These are phyloP conservation scores for Poa annua DNA, from an alignment of 176 grass and related monocot genomes.

Conservation along the genomic window DNA sequence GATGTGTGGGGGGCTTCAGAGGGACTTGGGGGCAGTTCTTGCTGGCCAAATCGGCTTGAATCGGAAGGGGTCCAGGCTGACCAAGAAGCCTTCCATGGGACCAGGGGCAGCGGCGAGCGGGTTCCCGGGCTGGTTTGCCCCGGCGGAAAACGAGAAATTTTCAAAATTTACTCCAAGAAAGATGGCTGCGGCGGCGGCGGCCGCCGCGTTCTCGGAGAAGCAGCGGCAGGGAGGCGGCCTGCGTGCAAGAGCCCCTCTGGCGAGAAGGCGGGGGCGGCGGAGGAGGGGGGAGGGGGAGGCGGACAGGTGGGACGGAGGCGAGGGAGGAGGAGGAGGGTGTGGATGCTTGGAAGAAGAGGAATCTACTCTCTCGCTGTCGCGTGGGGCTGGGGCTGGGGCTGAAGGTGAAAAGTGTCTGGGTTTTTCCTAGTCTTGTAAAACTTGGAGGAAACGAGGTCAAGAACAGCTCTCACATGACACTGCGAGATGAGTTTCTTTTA, in stretches of 20 bases:
- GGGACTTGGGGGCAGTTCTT: slow-evolving; percentile 37
- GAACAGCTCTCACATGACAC: not conserved
- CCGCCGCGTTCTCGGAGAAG: not conserved
- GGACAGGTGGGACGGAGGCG: slow-evolving; percentile 37
- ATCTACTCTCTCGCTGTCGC: too few species aligned
- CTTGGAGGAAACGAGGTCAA: not conserved
- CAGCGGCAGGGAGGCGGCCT: slow-evolving; percentile 9
- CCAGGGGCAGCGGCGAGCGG: slow-evolving; percentile 20
- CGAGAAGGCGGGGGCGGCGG: slow-evolving; percentile 3
- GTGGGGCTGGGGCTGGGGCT: too few species aligned
- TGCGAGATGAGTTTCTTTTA: too few species aligned
- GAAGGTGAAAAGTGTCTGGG: not conserved
- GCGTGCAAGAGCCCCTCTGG: slow-evolving; percentile 11
- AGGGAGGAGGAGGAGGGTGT: not conserved
- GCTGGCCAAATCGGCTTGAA: slow-evolving; percentile 66
- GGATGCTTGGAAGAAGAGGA: slow-evolving; percentile 29
- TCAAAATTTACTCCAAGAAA: slow-evolving; percentile 13
- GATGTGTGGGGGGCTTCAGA: slow-evolving; percentile 42
- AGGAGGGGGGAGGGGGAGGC: slow-evolving; percentile 5
- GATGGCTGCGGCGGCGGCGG: slow-evolving; percentile 9
- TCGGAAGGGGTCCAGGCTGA: slow-evolving; percentile 87
- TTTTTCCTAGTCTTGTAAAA: not conserved
- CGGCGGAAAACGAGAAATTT: slow-evolving; percentile 12
- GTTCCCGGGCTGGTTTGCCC: slow-evolving; percentile 3
- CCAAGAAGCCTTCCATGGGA: slow-evolving; percentile 78